Conservation (phyloP, 2,329 filamentous ascomycete genomes). For the Beauveria medogensis region DNA sequence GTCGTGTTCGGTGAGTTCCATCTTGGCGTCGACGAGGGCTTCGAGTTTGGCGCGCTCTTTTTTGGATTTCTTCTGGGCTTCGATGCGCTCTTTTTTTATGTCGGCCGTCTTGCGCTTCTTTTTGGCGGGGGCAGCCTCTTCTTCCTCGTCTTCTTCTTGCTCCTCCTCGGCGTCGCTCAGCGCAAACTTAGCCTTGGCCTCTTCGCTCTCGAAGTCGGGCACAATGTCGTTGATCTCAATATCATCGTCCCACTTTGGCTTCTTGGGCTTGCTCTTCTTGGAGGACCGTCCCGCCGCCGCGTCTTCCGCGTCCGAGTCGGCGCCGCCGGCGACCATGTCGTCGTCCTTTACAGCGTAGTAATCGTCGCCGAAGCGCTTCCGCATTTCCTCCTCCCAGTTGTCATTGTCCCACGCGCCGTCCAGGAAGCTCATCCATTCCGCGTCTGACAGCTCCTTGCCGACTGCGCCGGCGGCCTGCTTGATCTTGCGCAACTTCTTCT, state of each 20-base stretch:
- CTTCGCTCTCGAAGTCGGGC: conserved; percentile 72
- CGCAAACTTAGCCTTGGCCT: conserved; percentile 41
- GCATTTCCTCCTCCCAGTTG: conserved; percentile 87
- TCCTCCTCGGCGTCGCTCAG: conserved; percentile 41
- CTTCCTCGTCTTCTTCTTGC: conserved; percentile 28
- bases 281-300: conserved; percentile 42
- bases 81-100: conserved; percentile 49
- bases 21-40: conserved; percentile 71
- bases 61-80: conserved; percentile 63
- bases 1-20: conserved; percentile 63
- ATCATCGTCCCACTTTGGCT: conserved; percentile 83
- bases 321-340: conserved; percentile 43
- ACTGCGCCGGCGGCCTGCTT: conserved; percentile 78
- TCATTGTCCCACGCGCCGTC: conserved; percentile 85
- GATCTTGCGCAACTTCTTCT: conserved; percentile 79
- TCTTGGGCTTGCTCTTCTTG: conserved; percentile 43
- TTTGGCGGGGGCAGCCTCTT: conserved; percentile 37
- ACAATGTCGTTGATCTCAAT: conserved; percentile 93
- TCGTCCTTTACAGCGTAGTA: conserved; percentile 75
- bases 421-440: conserved; percentile 78
- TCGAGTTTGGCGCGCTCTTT: conserved; percentile 79
- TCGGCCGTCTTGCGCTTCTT: conserved; percentile 55
- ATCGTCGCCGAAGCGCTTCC: conserved; percentile 74
- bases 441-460: conserved; percentile 57
- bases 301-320: conserved; percentile 45